Evolutionary conservation across 768 basidiomycete species (phyloP).

Genomic region (Suillus weaverae): DNA sequence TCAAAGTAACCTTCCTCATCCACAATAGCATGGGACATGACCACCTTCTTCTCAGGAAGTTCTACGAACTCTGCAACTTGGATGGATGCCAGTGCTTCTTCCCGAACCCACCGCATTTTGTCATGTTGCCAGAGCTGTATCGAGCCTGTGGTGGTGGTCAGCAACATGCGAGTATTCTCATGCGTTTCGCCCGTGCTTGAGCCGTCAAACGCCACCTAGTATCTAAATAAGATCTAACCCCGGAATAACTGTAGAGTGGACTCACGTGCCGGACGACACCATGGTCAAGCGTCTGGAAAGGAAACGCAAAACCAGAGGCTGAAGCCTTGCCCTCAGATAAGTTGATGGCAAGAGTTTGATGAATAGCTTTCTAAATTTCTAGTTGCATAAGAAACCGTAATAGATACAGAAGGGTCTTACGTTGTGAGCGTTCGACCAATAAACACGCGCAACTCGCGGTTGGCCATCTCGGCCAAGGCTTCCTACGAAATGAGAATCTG

Average conservation of each 20-base stretch:
- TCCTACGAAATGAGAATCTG: not conserved
- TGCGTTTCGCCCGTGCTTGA: constrained; percentile 38
- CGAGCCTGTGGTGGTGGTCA: constrained; percentile 74
- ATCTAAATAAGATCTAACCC: constrained; percentile 1
- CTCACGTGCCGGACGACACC: constrained; percentile 71
- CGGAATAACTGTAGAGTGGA: constrained; percentile 6
- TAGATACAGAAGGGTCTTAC: constrained; percentile 39
- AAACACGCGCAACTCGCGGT: constrained; percentile 60
- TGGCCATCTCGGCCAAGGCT: constrained; percentile 49
- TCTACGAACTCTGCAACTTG: constrained; percentile 71
- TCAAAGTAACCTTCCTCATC: constrained; percentile 48
- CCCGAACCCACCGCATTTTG: constrained; percentile 69
- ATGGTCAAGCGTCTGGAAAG: constrained; percentile 63
- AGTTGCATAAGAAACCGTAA: constrained; percentile 1
- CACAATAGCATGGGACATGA: constrained; percentile 30
- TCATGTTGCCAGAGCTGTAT: constrained; percentile 72
- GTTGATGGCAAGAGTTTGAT: constrained; percentile 51
- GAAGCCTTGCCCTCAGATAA: constrained; percentile 47
- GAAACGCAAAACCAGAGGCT: constrained; percentile 54
- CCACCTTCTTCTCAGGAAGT: constrained; percentile 59
- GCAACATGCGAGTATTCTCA: constrained; percentile 43
- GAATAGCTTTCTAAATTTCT: constrained; percentile 49
- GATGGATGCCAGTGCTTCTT: constrained; percentile 73
- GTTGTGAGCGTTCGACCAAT: constrained; percentile 58
- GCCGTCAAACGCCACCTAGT: constrained; percentile 54